Conservation (phyloP, 2,329 filamentous ascomycete species). For the Sporothrix sp. region DNA sequence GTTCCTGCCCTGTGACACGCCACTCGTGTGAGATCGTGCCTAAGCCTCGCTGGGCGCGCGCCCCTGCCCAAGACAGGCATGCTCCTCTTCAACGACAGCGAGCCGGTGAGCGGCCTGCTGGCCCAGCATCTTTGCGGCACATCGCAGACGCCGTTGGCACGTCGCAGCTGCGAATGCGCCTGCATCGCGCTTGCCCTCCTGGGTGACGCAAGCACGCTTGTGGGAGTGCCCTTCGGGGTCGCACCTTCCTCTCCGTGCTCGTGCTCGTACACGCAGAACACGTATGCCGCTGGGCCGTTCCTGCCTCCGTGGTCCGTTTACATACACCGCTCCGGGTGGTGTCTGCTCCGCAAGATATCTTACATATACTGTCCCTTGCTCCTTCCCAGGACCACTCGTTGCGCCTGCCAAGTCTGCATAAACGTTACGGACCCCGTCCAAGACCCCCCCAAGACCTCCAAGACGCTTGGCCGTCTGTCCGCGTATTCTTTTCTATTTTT, state of each 20-base stretch:
- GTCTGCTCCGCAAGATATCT: no score
- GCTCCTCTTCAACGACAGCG: not conserved
- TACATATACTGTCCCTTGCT: not conserved
- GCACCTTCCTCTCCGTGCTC: no score
- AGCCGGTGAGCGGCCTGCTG: no score
- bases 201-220: conserved; percentile 9
- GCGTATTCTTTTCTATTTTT: not conserved
- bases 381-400: not conserved
- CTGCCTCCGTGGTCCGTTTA: not conserved
- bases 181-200: not conserved
- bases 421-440: conserved; percentile 6
- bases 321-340: not conserved
- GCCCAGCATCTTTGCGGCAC: not conserved
- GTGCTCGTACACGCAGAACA: conserved; percentile 6
- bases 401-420: conserved; percentile 9
- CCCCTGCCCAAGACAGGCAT: conserved; percentile 1
- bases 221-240: not conserved
- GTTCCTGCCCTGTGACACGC: not conserved
- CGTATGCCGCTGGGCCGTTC: not conserved
- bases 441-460: conserved; percentile 9
- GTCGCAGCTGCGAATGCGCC: not conserved
- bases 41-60: not conserved
- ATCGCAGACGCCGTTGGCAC: not conserved
- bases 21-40: conserved; percentile 3
- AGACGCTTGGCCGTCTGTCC: conserved; percentile 12